Percentiles rank a stretch among this genome's conserved stretches.
These are phyloP conservation scores for Fraxinus dipetala DNA, from an alignment of 305 asterid genomes.

Conservation along the genomic window DNA sequence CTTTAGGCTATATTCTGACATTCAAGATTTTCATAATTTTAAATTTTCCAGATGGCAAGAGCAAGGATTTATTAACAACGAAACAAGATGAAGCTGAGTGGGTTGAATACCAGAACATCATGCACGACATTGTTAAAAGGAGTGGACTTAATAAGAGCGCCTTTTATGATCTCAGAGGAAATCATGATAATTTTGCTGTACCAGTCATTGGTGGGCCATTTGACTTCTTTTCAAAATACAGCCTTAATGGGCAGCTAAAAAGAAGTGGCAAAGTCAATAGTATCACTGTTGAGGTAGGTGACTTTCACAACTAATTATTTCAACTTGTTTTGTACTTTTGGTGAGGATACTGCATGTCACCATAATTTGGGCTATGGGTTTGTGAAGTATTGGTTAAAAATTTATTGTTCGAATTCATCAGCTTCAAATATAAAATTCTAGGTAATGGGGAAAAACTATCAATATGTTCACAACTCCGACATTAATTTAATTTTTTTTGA, in stretches of 20 bases:
- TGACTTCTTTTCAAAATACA: slow-evolving; percentile 72
- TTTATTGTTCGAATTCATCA: not conserved
- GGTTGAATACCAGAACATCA: slow-evolving; percentile 68
- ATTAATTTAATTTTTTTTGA: not conserved
- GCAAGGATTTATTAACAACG: slow-evolving; percentile 76
- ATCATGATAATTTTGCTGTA: slow-evolving; percentile 92
- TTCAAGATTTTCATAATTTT: not conserved
- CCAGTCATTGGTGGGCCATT: slow-evolving; percentile 55
- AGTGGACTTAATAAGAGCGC: slow-evolving; percentile 66
- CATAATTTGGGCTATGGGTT: not conserved
- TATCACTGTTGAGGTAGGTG: slow-evolving; percentile 63
- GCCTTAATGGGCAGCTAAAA: slow-evolving; percentile 58
- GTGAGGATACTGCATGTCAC: not conserved
- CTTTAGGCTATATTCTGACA: slow-evolving; percentile 14
- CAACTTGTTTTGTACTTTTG: not conserved
- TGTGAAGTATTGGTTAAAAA: not conserved
- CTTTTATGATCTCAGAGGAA: slow-evolving; percentile 89
- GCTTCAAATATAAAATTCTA: not conserved
- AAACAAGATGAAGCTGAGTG: slow-evolving; percentile 86
- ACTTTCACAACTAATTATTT: not conserved
- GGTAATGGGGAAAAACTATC: not conserved
- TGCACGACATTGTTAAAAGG: slow-evolving; percentile 61
- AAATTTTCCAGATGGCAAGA: slow-evolving; percentile 71
- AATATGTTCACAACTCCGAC: not conserved
- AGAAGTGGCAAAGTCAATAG: slow-evolving; percentile 65